Base-by-base conservation (phyloP, 148 eudicot genomes). In the Chenopodium quinoa region DNA sequence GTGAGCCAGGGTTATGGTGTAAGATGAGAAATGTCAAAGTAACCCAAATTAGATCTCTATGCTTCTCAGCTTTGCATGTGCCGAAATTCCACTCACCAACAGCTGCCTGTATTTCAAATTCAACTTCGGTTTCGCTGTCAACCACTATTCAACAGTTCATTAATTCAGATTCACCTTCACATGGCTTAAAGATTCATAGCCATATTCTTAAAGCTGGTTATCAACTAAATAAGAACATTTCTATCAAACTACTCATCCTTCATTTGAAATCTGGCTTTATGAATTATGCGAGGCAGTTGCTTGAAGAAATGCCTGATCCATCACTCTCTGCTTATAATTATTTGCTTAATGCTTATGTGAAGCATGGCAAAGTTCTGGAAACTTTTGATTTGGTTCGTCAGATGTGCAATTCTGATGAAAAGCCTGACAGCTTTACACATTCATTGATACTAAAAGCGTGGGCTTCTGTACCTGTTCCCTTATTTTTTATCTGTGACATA, bases 381-480 rank as follows among this genome's bases (percentile, higher is more conserved):
- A 80, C 89, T 4, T 90, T 93, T 76, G 78, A 76, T 74, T 78
- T 96, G 86, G 86, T 91, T 17, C 86, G 91, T 44, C 77, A 79
- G 54, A 83, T 92, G 82, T 62, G 52, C 71, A 62, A 23, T 58
- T 89, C 86, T 7, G 64, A 56, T 34, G 91, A 83, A 77, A 89
- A 37, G 81, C 97, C 95, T 13, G 98, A 96, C 58, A 91, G 92
- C 81, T 96, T 88, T 77, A 93, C 97, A 6, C 89, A 80, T 85
- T 88, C 98, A 17, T 90, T 92, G 88, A 80, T 96, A 72, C 87
- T 96, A 86, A 96, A 96, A 88, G 91, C 91, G 7, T 92, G 92
- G 79, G 86, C 84, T 77, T 48, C 60, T 75, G 84, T 86, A 52
- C 67, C 70, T 9, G 77, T 82, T 73, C 31, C 78, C 62, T 32